A percentile compares a stretch with the other conserved stretches of the same genome.
These are phyloP conservation scores for Aspergillus tubingensis DNA, from an alignment of 2,329 filamentous ascomycete genomes.

Conservation along the genomic window DNA sequence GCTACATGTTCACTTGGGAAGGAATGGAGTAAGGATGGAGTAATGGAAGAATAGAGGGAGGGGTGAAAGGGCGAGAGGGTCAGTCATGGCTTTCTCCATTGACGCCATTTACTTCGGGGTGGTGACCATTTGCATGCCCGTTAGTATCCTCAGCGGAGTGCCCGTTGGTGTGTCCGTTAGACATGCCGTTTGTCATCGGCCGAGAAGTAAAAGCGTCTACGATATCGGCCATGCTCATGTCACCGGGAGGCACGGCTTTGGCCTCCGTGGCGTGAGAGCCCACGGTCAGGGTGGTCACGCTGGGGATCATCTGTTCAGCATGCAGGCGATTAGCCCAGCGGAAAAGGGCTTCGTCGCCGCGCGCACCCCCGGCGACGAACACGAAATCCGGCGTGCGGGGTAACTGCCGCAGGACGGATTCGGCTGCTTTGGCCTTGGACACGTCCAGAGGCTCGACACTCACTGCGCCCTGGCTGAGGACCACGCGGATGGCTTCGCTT, in stretches of 20 bases:
- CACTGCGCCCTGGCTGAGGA: slow-evolving; percentile 77
- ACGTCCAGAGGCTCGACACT: slow-evolving; percentile 82
- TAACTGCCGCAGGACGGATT: slow-evolving; percentile 65
- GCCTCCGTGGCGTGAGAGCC: slow-evolving; percentile 84
- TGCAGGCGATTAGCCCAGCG: slow-evolving; percentile 84
- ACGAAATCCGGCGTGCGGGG: slow-evolving; percentile 75
- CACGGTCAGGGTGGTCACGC: slow-evolving; percentile 80
- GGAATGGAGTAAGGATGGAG: background rate
- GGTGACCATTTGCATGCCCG: background rate
- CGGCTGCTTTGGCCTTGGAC: slow-evolving; percentile 80
- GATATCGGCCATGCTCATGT: slow-evolving; percentile 70
- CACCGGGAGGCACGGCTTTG: slow-evolving; percentile 76
- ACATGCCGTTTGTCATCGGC: background rate
- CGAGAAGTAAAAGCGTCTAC: slow-evolving; percentile 20
- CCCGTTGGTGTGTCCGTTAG: slow-evolving; percentile 5
- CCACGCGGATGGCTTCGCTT: slow-evolving; percentile 76
- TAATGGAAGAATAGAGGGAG: background rate
- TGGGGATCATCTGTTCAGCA: slow-evolving; percentile 57
- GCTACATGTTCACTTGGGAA: slow-evolving; percentile 2
- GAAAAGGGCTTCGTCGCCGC: slow-evolving; percentile 88
- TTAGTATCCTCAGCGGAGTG: background rate
- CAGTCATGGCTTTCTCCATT: slow-evolving; percentile 1
- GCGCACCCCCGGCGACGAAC: slow-evolving; percentile 82
- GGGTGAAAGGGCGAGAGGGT: background rate
- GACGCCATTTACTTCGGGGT: background rate